A percentile compares a stretch with the other conserved stretches of the same genome.
Evolutionary conservation across 345 rosid species (phyloP).

Genomic region (Syzygium jambos): DNA sequence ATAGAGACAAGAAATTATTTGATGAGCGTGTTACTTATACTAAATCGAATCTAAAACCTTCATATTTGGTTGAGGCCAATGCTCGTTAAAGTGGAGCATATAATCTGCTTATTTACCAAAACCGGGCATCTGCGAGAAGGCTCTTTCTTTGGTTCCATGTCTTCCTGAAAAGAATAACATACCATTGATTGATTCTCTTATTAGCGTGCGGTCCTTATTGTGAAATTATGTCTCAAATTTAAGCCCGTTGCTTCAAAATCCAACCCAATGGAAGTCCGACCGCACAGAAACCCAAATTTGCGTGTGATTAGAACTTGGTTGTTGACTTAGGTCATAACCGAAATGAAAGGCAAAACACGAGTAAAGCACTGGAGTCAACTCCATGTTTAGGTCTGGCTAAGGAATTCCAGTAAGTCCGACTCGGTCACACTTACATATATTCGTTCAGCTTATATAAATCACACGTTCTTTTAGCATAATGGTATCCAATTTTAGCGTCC

Average conservation of each 20-base stretch:
- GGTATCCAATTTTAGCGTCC: not conserved
- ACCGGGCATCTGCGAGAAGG: not conserved
- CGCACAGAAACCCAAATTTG: not conserved
- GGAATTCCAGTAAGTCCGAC: not conserved
- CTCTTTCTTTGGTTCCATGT: not conserved
- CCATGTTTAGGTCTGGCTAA: not conserved
- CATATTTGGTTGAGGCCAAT: not conserved
- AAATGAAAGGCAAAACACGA: not conserved
- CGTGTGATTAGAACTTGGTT: not conserved
- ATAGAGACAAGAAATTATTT: not conserved
- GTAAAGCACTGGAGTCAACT: not conserved
- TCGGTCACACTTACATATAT: not conserved
- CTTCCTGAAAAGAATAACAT: not conserved
- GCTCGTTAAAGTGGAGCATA: not conserved
- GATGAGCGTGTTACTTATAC: not conserved
- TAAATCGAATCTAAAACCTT: not conserved
- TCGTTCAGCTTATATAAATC: not conserved
- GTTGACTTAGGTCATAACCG: not conserved
- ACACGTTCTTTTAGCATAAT: not conserved
- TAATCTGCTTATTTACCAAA: not conserved
- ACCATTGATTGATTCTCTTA: fast-evolving
- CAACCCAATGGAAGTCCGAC: not conserved
- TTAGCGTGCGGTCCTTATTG: not conserved
- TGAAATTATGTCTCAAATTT: not conserved
- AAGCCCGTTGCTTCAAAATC: not conserved